Evolutionary conservation across 1,284 basidiomycete genomes (phyloP).

Genomic region (Chalciporus sp.): DNA sequence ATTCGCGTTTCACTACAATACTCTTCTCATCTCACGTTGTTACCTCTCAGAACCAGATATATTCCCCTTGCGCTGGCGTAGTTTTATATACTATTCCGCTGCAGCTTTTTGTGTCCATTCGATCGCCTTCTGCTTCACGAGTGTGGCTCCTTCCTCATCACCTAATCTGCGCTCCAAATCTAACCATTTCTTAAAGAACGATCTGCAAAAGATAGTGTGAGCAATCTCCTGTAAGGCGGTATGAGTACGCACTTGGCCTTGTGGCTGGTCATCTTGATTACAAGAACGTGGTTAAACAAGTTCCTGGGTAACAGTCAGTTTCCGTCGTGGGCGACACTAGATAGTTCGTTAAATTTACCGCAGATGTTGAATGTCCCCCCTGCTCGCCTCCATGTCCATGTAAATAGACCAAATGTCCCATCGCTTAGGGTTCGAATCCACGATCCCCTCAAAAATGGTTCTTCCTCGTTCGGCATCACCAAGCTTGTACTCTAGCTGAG

Average conservation of each 20-base stretch:
- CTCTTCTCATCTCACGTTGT: slow-evolving; percentile 16
- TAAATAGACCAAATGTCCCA: slow-evolving; percentile 97
- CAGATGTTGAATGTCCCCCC: slow-evolving; percentile 75
- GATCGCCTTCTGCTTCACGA: slow-evolving; percentile 86
- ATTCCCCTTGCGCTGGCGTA: slow-evolving; percentile 30
- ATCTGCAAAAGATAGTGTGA: slow-evolving; percentile 44
- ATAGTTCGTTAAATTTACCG: slow-evolving; percentile 47
- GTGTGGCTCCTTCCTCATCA: slow-evolving; percentile 79
- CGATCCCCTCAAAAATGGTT: slow-evolving; percentile 95
- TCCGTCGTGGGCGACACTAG: neutral
- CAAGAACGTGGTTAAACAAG: slow-evolving; percentile 82
- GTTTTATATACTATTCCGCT: slow-evolving; percentile 30
- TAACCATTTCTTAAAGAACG: slow-evolving; percentile 98
- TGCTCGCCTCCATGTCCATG: slow-evolving; percentile 90
- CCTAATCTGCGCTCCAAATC: slow-evolving; percentile 87
- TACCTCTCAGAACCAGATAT: slow-evolving; percentile 33
- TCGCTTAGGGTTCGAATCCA: slow-evolving; percentile 92
- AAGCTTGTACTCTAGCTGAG: slow-evolving; percentile 92
- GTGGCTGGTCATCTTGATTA: slow-evolving; percentile 88
- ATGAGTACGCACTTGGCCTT: slow-evolving; percentile 79
- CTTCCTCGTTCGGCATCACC: slow-evolving; percentile 94
- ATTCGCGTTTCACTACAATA: slow-evolving; percentile 46
- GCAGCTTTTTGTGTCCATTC: slow-evolving; percentile 78
- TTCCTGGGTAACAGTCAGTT: slow-evolving; percentile 49
- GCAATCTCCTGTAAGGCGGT: neutral